These are phyloP conservation scores for Rhinocladiella similis DNA, from an alignment of 2,329 filamentous ascomycete genomes.

Conservation along the genomic window DNA sequence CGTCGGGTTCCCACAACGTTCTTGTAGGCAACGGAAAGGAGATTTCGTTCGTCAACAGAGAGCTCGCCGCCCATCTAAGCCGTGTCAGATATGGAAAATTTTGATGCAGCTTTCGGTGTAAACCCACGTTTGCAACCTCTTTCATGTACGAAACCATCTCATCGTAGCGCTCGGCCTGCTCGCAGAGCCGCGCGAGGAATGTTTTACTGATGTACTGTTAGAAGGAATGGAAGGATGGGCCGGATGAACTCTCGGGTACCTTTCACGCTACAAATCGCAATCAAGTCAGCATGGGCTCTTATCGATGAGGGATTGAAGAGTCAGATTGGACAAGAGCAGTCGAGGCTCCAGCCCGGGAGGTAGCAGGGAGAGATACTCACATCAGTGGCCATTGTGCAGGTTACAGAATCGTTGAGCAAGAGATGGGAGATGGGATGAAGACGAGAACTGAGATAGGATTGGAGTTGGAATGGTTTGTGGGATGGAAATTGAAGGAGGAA, in stretches of 20 bases:
- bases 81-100: conserved; percentile 22
- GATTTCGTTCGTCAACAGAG: conserved; percentile 75
- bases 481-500: conserved; percentile 28
- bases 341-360: conserved; percentile 11
- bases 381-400: conserved; percentile 61
- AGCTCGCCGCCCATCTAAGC: conserved; percentile 65
- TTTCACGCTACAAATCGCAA: conserved; percentile 62
- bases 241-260: conserved; percentile 49
- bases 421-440: conserved; percentile 18
- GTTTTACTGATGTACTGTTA: conserved; percentile 76
- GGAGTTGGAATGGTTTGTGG: conserved; percentile 11
- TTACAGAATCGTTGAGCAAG: conserved; percentile 17
- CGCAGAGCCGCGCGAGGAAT: conserved; percentile 98
- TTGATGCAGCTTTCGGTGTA: conserved; percentile 15
- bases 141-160: conserved; percentile 99
- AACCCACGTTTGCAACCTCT: conserved; percentile 89
- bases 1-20: conserved; percentile 98
- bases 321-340: conserved; percentile 35
- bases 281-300: conserved; percentile 39
- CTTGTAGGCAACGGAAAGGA: conserved; percentile 99
- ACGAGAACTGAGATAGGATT: conserved; percentile 13
- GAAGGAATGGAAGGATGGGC: conserved; percentile 28
- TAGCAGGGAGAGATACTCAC: conserved; percentile 46
- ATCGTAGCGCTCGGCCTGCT: conserved; percentile 99
- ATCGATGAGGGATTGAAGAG: conserved; percentile 38